These are phyloP conservation scores for Microsporum canis DNA, from an alignment of 2,329 filamentous ascomycete genomes.

Conservation along the genomic window DNA sequence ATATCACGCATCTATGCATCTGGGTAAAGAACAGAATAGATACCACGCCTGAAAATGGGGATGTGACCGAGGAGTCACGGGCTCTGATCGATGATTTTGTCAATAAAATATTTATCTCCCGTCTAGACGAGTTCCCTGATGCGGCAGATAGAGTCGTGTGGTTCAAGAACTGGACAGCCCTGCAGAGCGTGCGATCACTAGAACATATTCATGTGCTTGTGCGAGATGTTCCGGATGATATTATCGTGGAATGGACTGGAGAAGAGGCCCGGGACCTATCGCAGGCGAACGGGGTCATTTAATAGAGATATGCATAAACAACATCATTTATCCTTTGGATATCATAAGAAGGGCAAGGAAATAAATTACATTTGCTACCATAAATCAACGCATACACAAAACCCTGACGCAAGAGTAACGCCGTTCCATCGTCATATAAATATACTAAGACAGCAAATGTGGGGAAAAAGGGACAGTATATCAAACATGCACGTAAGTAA, in stretches of 20 bases:
- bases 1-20: constrained; percentile 46
- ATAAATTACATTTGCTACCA: neutral
- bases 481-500: neutral
- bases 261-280: constrained; percentile 17
- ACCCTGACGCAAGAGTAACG: neutral
- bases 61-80: constrained; percentile 42
- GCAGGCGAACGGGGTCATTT: neutral
- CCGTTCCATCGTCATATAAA: neutral
- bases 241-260: constrained; percentile 37
- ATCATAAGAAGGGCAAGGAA: neutral
- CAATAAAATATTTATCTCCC: constrained; percentile 37
- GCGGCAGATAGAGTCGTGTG: constrained; percentile 43
- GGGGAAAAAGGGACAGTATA: neutral
- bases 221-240: constrained; percentile 35
- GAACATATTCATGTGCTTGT: constrained; percentile 49
- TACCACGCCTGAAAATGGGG: constrained; percentile 36
- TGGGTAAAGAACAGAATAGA: constrained; percentile 45
- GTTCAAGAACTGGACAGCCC: constrained; percentile 53
- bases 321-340: neutral
- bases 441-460: neutral
- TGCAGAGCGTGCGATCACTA: constrained; percentile 50
- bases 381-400: neutral
- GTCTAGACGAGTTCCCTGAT: constrained; percentile 25
- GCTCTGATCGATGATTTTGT: constrained; percentile 41
- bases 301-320: neutral